A percentile compares a stretch with the other conserved stretches of the same genome.
These are phyloP conservation scores for Phialemoniopsis sp. DNA, from an alignment of 2,329 filamentous ascomycete species.

Conservation along the genomic window DNA sequence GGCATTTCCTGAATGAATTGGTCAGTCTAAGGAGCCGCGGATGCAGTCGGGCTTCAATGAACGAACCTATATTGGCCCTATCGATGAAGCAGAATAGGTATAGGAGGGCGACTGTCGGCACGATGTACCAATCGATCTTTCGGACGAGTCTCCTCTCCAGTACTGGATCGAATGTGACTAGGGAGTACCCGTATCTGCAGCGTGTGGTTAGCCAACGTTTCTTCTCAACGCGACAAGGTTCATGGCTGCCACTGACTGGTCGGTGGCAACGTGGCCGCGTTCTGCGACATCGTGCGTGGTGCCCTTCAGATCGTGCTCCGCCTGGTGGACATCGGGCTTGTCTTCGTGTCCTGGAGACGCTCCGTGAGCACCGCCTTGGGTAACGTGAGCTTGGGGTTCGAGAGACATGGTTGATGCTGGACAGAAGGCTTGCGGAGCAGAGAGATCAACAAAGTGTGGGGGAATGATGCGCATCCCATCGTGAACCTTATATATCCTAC, in stretches of 20 bases:
- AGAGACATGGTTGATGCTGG: too few relatives aligned
- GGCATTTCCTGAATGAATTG: conserved; percentile 52
- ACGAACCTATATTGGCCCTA: conserved; percentile 61
- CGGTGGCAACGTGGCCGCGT: conserved; percentile 39
- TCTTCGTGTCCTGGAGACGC: too few relatives aligned
- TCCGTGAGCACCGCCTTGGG: too few relatives aligned
- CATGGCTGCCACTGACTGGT: conserved; percentile 27
- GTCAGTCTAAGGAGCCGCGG: too few relatives aligned
- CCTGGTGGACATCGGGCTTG: too few relatives aligned
- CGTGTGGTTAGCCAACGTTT: conserved; percentile 5
- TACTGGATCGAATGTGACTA: conserved; percentile 48
- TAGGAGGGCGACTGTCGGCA: conserved; percentile 59
- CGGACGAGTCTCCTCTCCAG: conserved; percentile 51
- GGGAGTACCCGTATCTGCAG: conserved; percentile 39
- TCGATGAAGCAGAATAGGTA: conserved; percentile 71
- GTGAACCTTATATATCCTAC: too few relatives aligned
- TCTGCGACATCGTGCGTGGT: conserved; percentile 30
- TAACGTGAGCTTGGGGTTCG: too few relatives aligned
- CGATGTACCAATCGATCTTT: conserved; percentile 60
- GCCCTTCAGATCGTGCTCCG: too few relatives aligned
- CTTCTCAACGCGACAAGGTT: conserved; percentile 1
- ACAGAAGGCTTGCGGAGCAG: too few relatives aligned
- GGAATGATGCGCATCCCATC: too few relatives aligned
- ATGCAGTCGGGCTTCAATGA: not conserved
- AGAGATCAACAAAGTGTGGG: too few relatives aligned